Evolutionary conservation across 768 basidiomycete species (phyloP), one percentile per base, ranked within the genome.

Genomic region (Boletus patriciae): DNA sequence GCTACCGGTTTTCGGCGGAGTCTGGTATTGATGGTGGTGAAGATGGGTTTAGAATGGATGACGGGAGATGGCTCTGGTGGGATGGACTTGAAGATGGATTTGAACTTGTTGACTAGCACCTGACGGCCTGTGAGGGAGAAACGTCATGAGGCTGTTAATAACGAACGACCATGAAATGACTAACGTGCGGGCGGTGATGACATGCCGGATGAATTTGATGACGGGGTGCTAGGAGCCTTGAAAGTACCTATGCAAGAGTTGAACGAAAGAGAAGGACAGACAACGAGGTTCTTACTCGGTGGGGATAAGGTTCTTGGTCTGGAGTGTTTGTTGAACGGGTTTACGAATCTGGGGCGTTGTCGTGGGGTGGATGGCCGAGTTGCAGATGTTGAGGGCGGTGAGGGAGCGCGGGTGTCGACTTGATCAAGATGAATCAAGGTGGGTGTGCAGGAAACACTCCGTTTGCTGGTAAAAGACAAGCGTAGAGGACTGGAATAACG

Each of bases 1-100:
- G 65, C 54, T 5, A 63, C 63, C 4, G 69, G 65, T 42, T 66
- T 72, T 49, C 59, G 55, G 18, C 65, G 60, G 33, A 65, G 60
- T 37, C 53, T 66, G 10, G 62, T 46, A 5, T 47, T 55, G 52
- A 61, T 44, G 27, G 57, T 34, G 31, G 70, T 62, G 21, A 61
- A 13, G 42, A 50, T 21, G 6, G 60, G 41, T 12, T 60, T 59
- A 9, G 63, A 44, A 18, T 40, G 54, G 34, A 46, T 15, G 5
- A 31, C 37, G 0, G 50, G 51, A 19, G 60, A 52, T 18, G 62
- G 49, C 3, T 57, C 59, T 25, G 61, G 45, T 5, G 54, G 49
- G 2, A 49, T 15, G 19, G 62, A 38, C 47, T 60, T 67, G 31
- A 70, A 65, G 18, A 68, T 50, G 36, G 70, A 64, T 50, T 61